A percentile compares a stretch with the other conserved stretches of the same genome.
These are phyloP conservation scores for Pseudotulostoma volvatum DNA, from an alignment of 495 filamentous ascomycete species.

Conservation along the genomic window DNA sequence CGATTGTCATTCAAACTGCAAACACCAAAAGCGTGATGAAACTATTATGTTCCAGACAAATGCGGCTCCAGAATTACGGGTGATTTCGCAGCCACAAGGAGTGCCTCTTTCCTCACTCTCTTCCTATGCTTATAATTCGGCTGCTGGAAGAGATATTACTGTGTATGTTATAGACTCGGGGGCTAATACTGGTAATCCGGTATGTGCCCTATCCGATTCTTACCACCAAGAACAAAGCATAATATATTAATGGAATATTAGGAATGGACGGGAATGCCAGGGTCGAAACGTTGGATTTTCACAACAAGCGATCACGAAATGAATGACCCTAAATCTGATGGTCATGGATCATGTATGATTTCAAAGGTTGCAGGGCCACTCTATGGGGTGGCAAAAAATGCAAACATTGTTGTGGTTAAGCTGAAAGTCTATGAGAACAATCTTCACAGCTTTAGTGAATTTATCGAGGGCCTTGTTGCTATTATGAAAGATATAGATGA, in stretches of 20 bases:
- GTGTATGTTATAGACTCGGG: neutral
- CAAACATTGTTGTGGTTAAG: neutral
- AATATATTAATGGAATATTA: too few species aligned
- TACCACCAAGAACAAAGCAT: too few species aligned
- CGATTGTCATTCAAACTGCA: too few species aligned
- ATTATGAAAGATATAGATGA: neutral
- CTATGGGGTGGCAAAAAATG: neutral
- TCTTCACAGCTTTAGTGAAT: neutral
- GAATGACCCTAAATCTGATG: neutral
- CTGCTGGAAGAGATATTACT: neutral
- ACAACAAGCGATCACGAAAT: neutral
- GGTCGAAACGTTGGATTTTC: neutral
- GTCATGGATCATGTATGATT: neutral
- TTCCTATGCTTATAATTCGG: neutral
- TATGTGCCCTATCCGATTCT: too few species aligned
- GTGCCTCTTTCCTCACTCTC: neutral
- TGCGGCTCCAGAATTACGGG: neutral
- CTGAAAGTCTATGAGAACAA: neutral
- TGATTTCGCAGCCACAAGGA: neutral
- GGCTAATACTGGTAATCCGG: neutral
- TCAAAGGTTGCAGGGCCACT: neutral
- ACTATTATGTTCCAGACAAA: neutral
- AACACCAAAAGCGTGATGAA: too few species aligned
- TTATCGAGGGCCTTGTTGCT: neutral
- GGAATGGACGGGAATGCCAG: neutral